These are phyloP conservation scores for Colletotrichum salicis DNA, from an alignment of 2,329 filamentous ascomycete genomes.

Conservation along the genomic window DNA sequence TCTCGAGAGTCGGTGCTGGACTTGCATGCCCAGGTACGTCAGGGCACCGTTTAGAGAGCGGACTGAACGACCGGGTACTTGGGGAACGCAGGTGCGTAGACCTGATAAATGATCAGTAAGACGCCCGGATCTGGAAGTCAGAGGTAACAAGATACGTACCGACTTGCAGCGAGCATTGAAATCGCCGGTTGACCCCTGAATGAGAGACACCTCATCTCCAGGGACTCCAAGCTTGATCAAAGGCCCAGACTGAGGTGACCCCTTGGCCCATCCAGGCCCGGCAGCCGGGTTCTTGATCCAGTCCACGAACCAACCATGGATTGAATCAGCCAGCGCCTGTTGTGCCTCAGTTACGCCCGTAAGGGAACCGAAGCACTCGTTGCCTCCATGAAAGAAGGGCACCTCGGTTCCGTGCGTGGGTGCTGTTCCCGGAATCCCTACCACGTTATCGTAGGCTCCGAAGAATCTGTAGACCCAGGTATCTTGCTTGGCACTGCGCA, in stretches of 20 bases:
- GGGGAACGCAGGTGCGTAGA: conserved; percentile 5
- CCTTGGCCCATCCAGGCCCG: conserved; percentile 53
- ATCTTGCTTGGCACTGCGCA: conserved; percentile 49
- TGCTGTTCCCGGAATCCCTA: conserved; percentile 46
- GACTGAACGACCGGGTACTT: conserved; percentile 13
- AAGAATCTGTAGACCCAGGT: conserved; percentile 58
- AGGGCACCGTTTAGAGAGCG: neutral
- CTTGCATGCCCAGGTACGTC: neutral
- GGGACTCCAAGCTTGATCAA: conserved; percentile 47
- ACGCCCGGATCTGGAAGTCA: neutral
- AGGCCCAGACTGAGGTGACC: conserved; percentile 42
- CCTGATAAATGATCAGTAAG: neutral
- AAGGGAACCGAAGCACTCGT: conserved; percentile 51
- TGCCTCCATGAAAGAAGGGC: conserved; percentile 58
- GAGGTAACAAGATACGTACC: conserved; percentile 8
- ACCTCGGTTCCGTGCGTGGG: conserved; percentile 54
- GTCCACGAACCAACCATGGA: conserved; percentile 53
- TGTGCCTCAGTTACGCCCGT: conserved; percentile 48
- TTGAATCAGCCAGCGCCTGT: conserved; percentile 53
- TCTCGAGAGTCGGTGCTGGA: neutral
- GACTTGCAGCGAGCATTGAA: conserved; percentile 47
- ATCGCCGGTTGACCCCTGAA: conserved; percentile 43
- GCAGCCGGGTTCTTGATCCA: conserved; percentile 56
- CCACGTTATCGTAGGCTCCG: conserved; percentile 52
- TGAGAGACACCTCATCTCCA: conserved; percentile 45